Evolutionary conservation across 176 grass and related monocot genomes (phyloP).

Genomic region (Eleusine coracana): DNA sequence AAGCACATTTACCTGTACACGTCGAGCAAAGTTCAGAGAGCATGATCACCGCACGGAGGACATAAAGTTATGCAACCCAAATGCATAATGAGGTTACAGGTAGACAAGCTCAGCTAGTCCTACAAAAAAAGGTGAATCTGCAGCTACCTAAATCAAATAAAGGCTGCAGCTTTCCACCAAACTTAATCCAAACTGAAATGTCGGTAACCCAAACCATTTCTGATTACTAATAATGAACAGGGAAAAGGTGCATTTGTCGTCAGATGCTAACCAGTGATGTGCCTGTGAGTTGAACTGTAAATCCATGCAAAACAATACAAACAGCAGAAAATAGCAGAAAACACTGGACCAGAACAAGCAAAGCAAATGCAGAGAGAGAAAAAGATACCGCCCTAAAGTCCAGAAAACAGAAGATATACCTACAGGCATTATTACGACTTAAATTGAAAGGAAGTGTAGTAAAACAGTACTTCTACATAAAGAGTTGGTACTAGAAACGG

Average conservation of each 20-base stretch:
- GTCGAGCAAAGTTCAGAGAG: conserved; percentile 24
- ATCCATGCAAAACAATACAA: neutral
- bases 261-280: neutral
- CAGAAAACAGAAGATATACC: neutral
- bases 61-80: neutral
- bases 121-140: conserved; percentile 35
- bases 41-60: neutral
- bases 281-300: neutral
- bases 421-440: conserved; percentile 1
- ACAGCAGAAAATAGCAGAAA: neutral
- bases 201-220: conserved; percentile 22
- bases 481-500: conserved; percentile 32
- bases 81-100: conserved; percentile 4
- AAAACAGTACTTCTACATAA: neutral
- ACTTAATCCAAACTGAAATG: conserved; percentile 37
- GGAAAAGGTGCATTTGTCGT: conserved; percentile 11
- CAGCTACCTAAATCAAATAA: conserved; percentile 44
- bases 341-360: conserved; percentile 4
- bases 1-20: conserved; percentile 46
- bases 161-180: conserved; percentile 37
- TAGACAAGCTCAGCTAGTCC: conserved; percentile 33
- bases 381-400: neutral
- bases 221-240: neutral
- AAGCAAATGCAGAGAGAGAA: neutral
- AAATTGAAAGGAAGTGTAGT: conserved; percentile 21